phyloP scores from a whole-genome alignment of 2,329 filamentous ascomycete species.

The Alternaria incomplexa region DNA sequence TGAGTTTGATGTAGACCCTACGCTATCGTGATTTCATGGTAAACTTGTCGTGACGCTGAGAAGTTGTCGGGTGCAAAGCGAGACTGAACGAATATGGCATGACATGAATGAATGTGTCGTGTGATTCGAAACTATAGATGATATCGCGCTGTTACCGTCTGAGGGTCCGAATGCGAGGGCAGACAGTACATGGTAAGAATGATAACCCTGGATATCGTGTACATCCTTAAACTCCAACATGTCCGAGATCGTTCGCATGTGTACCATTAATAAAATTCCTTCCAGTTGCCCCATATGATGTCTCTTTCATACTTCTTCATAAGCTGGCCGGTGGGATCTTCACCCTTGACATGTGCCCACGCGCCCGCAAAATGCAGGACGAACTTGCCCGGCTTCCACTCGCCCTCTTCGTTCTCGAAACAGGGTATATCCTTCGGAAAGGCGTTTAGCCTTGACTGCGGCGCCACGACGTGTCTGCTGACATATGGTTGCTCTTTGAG shows the following conservation, averaged over 20 bases:
- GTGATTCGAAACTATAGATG: background rate
- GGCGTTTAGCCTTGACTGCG: slow-evolving; percentile 49
- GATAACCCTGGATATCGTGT: background rate
- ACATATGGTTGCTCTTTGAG: slow-evolving; percentile 33
- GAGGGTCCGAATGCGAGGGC: background rate
- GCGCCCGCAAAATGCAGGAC: slow-evolving; percentile 52
- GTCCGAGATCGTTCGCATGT: background rate
- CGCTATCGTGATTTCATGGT: background rate
- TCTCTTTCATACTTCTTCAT: slow-evolving; percentile 48
- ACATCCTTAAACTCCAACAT: background rate
- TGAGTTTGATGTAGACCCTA: background rate
- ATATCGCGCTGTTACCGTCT: background rate
- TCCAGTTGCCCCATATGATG: slow-evolving; percentile 45
- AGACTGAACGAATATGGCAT: background rate
- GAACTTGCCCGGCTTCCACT: slow-evolving; percentile 46
- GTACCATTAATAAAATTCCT: slow-evolving; percentile 29
- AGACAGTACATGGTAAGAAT: background rate
- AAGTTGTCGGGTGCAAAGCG: background rate
- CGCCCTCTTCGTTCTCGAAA: slow-evolving; percentile 38
- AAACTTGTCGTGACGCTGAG: background rate
- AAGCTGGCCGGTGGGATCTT: slow-evolving; percentile 47
- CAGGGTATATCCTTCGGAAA: slow-evolving; percentile 50
- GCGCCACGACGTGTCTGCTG: slow-evolving; percentile 36
- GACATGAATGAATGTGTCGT: background rate
- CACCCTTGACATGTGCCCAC: slow-evolving; percentile 48